Evolutionary conservation across 1,284 basidiomycete genomes (phyloP), one percentile per base, ranked within the genome.

Genomic region (Leucoagaricus sp.): DNA sequence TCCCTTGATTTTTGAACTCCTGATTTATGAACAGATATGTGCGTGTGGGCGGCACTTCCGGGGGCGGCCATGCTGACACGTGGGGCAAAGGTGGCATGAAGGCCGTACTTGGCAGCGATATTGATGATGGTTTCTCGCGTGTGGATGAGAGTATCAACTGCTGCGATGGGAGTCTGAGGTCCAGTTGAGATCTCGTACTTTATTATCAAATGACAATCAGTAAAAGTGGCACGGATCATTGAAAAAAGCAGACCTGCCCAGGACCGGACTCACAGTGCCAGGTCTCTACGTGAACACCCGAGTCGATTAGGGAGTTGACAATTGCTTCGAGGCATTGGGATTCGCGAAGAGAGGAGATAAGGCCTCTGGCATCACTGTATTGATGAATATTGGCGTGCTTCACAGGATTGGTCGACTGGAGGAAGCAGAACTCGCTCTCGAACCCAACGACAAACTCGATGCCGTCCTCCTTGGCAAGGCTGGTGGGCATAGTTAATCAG

Each of bases 81-180:
- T 10, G 87, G 88, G 13, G 84, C 81, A 51, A 89, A 75, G 0
- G 88, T 91, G 0, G 87, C 86, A 34, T 75, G 79, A 17, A 89
- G 68, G 6, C 81, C 82, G 63, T 90, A 77, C 64, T 85, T 86
- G 47, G 71, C 72, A 13, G 87, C 84, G 23, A 86, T 70, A 61
- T 89, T 85, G 64, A 73, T 75, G 49, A 91, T 87, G 6, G 80
- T 86, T 66, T 90, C 85, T 6, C 85, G 79, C 0, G 86, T 89
- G 62, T 82, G 77, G 12, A 89, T 70, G 26, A 89, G 70, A 0
- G 86, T 83, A 60, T 91, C 89, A 1, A 81, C 85, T 1, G 87
- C 85, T 61, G 86, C 77, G 4, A 90, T 67, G 0, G 87, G 87
- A 1, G 79, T 64, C 25, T 89, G 66, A 2, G 87, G 86, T 0